These are phyloP conservation scores for Mycena galopus DNA, from an alignment of 768 basidiomycete species.

Conservation along the genomic window DNA sequence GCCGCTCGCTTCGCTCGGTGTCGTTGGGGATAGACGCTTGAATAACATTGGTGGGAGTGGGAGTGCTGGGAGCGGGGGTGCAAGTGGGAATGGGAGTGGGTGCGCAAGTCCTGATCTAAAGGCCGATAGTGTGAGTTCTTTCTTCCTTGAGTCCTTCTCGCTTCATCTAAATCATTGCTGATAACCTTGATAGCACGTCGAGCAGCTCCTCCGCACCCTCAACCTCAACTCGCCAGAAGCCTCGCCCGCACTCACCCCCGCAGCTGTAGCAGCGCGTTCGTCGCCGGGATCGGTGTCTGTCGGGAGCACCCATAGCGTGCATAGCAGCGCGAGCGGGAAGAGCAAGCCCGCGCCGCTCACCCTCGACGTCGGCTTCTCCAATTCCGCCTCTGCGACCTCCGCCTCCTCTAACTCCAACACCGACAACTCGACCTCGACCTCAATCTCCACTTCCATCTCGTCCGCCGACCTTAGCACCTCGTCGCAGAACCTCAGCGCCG, in stretches of 20 bases:
- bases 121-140: slow-evolving; percentile 59
- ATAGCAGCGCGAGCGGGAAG: slow-evolving; percentile 7
- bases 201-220: slow-evolving; percentile 83
- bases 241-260: slow-evolving; percentile 41
- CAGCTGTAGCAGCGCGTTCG: slow-evolving; percentile 51
- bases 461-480: background rate
- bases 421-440: slow-evolving; percentile 14
- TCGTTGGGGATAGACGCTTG: slow-evolving; percentile 63
- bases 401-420: background rate
- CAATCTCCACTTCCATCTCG: background rate
- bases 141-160: slow-evolving; percentile 38
- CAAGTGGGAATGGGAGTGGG: slow-evolving; percentile 48
- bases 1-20: slow-evolving; percentile 58
- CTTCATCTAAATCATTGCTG: slow-evolving; percentile 31
- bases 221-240: slow-evolving; percentile 84
- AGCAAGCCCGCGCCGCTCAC: slow-evolving; percentile 23
- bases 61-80: slow-evolving; percentile 59
- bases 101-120: slow-evolving; percentile 21
- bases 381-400: background rate
- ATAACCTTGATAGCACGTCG: slow-evolving; percentile 71
- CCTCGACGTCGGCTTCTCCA: slow-evolving; percentile 33
- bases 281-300: slow-evolving; percentile 58
- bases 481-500: background rate
- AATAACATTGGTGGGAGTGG: slow-evolving; percentile 54
- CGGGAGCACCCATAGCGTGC: slow-evolving; percentile 39